A percentile compares a stretch with the other conserved stretches of the same genome.
Conservation (phyloP, 208 protist species). For the Plasmodiophora brassicae region DNA sequence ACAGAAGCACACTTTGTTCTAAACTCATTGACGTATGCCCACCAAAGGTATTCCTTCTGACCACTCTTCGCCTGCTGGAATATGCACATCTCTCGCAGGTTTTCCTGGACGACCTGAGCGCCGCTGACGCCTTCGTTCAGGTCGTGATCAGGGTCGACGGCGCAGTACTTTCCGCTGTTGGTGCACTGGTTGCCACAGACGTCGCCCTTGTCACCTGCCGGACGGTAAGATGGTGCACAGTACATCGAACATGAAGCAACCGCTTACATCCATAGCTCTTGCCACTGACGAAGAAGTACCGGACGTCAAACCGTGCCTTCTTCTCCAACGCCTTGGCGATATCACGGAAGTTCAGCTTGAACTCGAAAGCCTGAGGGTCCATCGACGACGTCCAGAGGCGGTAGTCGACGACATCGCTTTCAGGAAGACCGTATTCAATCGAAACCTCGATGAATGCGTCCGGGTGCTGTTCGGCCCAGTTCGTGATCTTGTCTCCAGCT, state of each 20-base stretch:
- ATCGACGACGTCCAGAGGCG: neutral
- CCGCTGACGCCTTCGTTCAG: neutral
- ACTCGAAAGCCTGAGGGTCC: neutral
- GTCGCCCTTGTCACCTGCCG: neutral
- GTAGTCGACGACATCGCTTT: neutral
- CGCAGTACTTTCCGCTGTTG: constrained; percentile 25
- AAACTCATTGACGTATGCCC: neutral
- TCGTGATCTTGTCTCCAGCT: constrained; percentile 4
- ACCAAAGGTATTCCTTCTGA: neutral
- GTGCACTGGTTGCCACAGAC: constrained; percentile 32
- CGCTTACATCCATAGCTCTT: neutral
- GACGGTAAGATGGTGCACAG: neutral
- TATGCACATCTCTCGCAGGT: constrained; percentile 30
- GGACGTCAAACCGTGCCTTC: neutral
- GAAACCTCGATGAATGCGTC: neutral
- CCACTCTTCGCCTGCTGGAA: neutral
- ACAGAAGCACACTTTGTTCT: neutral
- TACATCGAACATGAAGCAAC: neutral
- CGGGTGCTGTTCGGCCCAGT: neutral
- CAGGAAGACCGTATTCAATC: neutral
- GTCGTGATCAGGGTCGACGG: constrained; percentile 14
- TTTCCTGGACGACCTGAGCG: constrained; percentile 1
- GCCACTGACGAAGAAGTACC: neutral
- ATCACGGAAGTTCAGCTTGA: too few relatives aligned
- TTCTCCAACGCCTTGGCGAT: too few relatives aligned